Evolutionary conservation across 192 early-diverging fungal species (phyloP).

Genomic region (Backusella sp.): DNA sequence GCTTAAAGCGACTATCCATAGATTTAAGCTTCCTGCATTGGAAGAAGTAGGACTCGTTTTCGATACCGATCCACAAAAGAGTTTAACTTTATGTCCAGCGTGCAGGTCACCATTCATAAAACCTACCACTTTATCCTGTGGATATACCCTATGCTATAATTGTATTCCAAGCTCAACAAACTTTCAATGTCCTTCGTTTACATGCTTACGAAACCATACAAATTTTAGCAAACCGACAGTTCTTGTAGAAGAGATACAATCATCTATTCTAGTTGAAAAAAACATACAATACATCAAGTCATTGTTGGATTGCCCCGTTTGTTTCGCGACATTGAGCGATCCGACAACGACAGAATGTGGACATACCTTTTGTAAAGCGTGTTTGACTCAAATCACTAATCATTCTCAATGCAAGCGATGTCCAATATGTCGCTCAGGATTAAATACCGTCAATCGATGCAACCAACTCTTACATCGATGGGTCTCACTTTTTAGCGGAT

Average conservation of each 20-base stretch:
- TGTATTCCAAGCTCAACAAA: conserved; percentile 23
- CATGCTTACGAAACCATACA: conserved; percentile 20
- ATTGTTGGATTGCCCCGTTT: conserved; percentile 55
- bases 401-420: conserved; percentile 29
- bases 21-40: background rate
- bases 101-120: background rate
- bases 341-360: conserved; percentile 66
- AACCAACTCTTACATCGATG: conserved; percentile 1
- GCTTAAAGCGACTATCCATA: background rate
- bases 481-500: background rate
- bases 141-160: conserved; percentile 34
- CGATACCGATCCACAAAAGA: background rate
- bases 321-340: conserved; percentile 45
- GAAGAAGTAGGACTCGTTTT: background rate
- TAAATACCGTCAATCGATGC: conserved; percentile 12
- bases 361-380: conserved; percentile 62
- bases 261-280: background rate
- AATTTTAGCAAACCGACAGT: conserved; percentile 22
- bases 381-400: conserved; percentile 53
- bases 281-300: background rate
- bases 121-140: conserved; percentile 44
- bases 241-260: conserved; percentile 34
- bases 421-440: conserved; percentile 43
- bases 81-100: background rate
- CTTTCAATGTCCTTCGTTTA: conserved; percentile 17